Percentiles rank a stretch among this genome's conserved stretches.
Conservation (phyloP, 768 basidiomycete species). For the Suillus subalutaceus region DNA sequence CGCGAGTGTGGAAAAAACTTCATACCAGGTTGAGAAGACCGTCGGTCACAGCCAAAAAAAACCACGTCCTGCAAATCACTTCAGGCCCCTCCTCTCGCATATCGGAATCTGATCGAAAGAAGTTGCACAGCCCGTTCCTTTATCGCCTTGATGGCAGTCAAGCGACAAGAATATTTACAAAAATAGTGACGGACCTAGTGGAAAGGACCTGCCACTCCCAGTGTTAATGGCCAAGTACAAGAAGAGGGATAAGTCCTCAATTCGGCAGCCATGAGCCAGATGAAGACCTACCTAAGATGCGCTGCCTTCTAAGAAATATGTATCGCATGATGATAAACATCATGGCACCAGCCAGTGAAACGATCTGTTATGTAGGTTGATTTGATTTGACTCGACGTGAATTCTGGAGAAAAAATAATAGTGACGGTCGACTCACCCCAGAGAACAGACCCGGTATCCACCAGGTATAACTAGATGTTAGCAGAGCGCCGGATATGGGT, state of each 20-base stretch:
- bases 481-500: constrained; percentile 59
- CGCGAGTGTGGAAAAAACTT: no score
- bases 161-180: not conserved
- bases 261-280: not conserved
- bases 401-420: not conserved
- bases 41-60: no score
- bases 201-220: not conserved
- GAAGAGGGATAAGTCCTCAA: not conserved
- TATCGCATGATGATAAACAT: not conserved
- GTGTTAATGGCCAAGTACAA: not conserved
- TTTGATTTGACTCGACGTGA: not conserved
- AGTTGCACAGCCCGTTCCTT: not conserved
- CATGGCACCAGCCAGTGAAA: not conserved
- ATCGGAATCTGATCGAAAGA: not conserved
- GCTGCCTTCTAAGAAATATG: not conserved
- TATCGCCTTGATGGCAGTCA: not conserved
- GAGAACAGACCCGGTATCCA: constrained; percentile 59
- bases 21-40: no score
- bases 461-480: constrained; percentile 54
- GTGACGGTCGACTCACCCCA: constrained; percentile 32
- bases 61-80: no score
- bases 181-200: no score
- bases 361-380: not conserved
- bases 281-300: not conserved
- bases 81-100: not conserved